These are phyloP conservation scores for Cordyceps cateniannulata DNA, from an alignment of 2,329 filamentous ascomycete species.

Conservation along the genomic window DNA sequence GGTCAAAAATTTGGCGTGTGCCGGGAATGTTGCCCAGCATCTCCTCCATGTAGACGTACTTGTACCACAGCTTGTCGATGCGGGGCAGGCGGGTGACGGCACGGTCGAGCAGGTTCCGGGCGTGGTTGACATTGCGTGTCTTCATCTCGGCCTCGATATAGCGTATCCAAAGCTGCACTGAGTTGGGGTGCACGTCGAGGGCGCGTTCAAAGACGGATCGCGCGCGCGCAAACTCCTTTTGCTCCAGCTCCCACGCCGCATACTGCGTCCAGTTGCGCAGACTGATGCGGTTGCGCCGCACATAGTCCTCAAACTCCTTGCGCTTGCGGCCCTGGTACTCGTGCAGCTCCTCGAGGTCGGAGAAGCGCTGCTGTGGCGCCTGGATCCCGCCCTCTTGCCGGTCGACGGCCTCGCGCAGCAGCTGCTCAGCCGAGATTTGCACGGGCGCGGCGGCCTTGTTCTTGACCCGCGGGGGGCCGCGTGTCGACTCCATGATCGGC, in stretches of 20 bases:
- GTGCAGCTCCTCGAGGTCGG: constrained; percentile 94
- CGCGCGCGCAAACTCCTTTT: constrained; percentile 92
- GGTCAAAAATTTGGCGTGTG: constrained; percentile 88
- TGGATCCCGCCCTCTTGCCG: constrained; percentile 84
- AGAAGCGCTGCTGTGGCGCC: constrained; percentile 89
- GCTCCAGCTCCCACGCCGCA: constrained; percentile 93
- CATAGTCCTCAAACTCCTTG: constrained; percentile 97
- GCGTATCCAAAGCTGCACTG: constrained; percentile 79
- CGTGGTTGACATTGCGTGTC: constrained; percentile 87
- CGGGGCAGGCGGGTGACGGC: constrained; percentile 88
- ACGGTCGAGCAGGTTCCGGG: constrained; percentile 86
- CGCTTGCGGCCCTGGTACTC: constrained; percentile 95
- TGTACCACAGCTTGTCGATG: constrained; percentile 97
- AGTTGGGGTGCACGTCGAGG: constrained; percentile 83
- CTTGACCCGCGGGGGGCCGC: constrained; percentile 92
- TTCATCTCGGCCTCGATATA: constrained; percentile 98
- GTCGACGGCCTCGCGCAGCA: constrained; percentile 94
- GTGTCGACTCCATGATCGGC: constrained; percentile 72
- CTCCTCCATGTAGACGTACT: constrained; percentile 98
- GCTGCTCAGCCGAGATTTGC: constrained; percentile 94
- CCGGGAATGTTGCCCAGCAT: constrained; percentile 91
- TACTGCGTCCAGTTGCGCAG: constrained; percentile 99
- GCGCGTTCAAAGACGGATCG: constrained; percentile 92
- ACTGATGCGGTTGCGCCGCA: constrained; percentile 86
- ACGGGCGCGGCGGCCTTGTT: constrained; percentile 92